A percentile compares a stretch with the other conserved stretches of the same genome.
phyloP scores from a whole-genome alignment of 2,329 filamentous ascomycete species.

The Mariannaea elegans region DNA sequence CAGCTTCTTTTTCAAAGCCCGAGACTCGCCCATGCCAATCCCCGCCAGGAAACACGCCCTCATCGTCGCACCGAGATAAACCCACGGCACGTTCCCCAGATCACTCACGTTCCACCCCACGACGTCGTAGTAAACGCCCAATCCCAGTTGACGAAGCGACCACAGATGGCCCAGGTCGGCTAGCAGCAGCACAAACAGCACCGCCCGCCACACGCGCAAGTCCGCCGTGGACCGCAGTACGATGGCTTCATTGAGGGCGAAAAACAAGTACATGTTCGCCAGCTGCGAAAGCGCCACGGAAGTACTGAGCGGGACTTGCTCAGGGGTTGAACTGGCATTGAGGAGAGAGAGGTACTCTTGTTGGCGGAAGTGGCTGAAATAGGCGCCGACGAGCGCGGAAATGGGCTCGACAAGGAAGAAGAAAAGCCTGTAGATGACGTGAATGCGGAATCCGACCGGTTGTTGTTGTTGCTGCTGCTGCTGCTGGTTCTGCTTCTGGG shows the following conservation, averaged over 20 bases:
- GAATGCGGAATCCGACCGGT: slow-evolving; percentile 57
- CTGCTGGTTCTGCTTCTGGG: slow-evolving; percentile 11
- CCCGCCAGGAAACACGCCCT: slow-evolving; percentile 67
- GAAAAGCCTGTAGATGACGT: slow-evolving; percentile 72
- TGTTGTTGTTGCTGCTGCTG: slow-evolving; percentile 12
- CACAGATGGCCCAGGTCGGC: slow-evolving; percentile 83
- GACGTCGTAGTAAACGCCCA: slow-evolving; percentile 70
- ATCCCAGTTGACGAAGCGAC: slow-evolving; percentile 67
- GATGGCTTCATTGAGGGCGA: slow-evolving; percentile 79
- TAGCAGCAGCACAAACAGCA: slow-evolving; percentile 73
- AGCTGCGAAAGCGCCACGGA: slow-evolving; percentile 77
- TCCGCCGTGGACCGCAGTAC: slow-evolving; percentile 76
- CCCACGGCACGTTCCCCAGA: slow-evolving; percentile 74
- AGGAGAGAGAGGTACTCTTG: slow-evolving; percentile 71
- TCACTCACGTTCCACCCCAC: slow-evolving; percentile 72
- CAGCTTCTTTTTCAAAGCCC: slow-evolving; percentile 37
- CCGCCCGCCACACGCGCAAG: slow-evolving; percentile 72
- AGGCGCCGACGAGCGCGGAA: slow-evolving; percentile 62
- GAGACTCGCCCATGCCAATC: slow-evolving; percentile 56
- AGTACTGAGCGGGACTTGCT: slow-evolving; percentile 64
- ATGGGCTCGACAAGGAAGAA: slow-evolving; percentile 77
- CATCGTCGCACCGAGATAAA: slow-evolving; percentile 71
- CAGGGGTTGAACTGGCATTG: slow-evolving; percentile 57
- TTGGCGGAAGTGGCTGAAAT: slow-evolving; percentile 60
- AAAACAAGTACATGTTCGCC: slow-evolving; percentile 80